A percentile compares a stretch with the other conserved stretches of the same genome.
Evolutionary conservation across 768 basidiomycete genomes (phyloP).

Genomic region (Clitopilus hobsonii): DNA sequence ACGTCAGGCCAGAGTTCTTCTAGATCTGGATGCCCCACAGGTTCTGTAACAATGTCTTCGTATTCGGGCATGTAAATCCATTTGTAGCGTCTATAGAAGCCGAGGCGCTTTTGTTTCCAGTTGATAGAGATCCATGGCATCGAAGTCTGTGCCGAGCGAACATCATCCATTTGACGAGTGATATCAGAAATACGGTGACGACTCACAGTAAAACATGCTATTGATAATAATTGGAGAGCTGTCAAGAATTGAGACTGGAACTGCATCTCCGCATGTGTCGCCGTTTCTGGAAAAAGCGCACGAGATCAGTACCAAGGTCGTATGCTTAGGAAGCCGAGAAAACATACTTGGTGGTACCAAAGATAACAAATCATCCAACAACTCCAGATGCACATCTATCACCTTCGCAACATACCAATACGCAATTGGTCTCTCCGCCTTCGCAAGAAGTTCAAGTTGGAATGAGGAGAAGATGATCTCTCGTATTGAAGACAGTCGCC

Average conservation of each 20-base stretch:
- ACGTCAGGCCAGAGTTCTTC: conserved; percentile 39
- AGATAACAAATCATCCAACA: conserved; percentile 43
- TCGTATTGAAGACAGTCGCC: conserved; percentile 55
- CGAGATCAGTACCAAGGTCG: background rate
- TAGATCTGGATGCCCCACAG: conserved; percentile 55
- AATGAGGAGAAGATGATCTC: conserved; percentile 75
- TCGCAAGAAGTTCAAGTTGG: conserved; percentile 68
- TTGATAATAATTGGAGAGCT: conserved; percentile 53
- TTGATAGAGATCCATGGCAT: conserved; percentile 41
- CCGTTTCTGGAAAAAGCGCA: conserved; percentile 24
- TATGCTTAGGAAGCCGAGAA: background rate
- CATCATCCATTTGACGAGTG: background rate
- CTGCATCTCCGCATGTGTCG: conserved; percentile 37
- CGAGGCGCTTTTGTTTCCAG: conserved; percentile 48
- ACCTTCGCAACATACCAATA: conserved; percentile 70
- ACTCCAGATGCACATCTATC: conserved; percentile 49
- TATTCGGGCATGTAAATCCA: conserved; percentile 70
- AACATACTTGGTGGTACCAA: conserved; percentile 34
- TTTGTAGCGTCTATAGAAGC: conserved; percentile 67
- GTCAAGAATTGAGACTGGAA: conserved; percentile 51
- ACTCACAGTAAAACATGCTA: conserved; percentile 50
- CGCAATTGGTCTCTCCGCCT: conserved; percentile 65
- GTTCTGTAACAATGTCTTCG: conserved; percentile 37
- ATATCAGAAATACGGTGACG: background rate
- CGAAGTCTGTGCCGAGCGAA: conserved; percentile 33